Evolutionary conservation across 2,329 filamentous ascomycete species (phyloP), one percentile per base, ranked within the genome.

Genomic region (Xylariaceae sp.): DNA sequence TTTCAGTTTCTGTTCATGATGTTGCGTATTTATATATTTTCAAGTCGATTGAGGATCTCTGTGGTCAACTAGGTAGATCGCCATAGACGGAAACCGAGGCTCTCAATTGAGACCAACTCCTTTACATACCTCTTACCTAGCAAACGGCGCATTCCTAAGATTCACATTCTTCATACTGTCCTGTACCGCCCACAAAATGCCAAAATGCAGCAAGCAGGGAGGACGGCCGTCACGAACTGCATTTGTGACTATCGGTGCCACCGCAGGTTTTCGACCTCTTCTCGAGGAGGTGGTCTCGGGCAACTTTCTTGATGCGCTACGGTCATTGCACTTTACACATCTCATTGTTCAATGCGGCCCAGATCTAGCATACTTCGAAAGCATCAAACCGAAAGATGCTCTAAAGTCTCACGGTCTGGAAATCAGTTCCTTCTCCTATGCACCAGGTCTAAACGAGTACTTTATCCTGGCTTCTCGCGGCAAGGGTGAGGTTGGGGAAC

Each of bases 181-280:
- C 20, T 22, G 3, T 22, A 22, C 19, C 14, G 22, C 10, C 44
- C n/a, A 36, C 38, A 32, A 32, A 16, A 32, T 32, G 27, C 16
- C 36, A 39, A 35, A 22, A 41, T 16, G 6, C 6, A 27, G 41
- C 46, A 5, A 33, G 22, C 10, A 19, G 14, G 11, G 35, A 37
- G 21, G 23, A 22, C 12, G 22, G 23, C 45, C 50, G 19, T 20
- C 52, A 23, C 63, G 65, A 25, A 63, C 71, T 42, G 93, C 88
- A 63, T 87, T 98, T 55, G 85, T 96, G 44, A 97, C 93, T 0
- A 86, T 95, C 22, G 93, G 93, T 45, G 92, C 93, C 5, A 98
- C 92, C 0, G 90, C 91, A 14, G 80, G 85, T 17, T 98, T 98
- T 67, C 74, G 77, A 42, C 67, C 74, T 6, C 78, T 98, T 2